phyloP scores from a whole-genome alignment of 2,329 filamentous ascomycete genomes.

The Amphichorda felina region DNA sequence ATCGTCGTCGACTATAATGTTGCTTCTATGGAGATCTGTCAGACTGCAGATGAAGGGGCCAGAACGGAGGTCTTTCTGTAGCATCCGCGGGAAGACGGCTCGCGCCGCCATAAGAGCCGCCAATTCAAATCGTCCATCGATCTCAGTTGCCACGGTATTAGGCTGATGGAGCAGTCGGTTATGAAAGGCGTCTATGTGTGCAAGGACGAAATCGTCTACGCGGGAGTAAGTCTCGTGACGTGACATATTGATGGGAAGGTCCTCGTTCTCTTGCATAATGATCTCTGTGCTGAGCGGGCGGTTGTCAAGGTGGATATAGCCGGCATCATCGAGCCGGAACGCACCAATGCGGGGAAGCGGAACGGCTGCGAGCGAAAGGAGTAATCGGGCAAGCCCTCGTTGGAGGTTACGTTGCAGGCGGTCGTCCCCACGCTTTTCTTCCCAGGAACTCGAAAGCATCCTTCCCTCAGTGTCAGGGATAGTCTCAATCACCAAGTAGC shows the following conservation, averaged over 20 bases:
- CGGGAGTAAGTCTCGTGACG: conserved; percentile 6
- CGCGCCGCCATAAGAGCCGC: conserved; percentile 7
- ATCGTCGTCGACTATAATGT: conserved; percentile 20
- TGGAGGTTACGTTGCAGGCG: conserved; percentile 13
- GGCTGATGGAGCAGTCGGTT: conserved; percentile 8
- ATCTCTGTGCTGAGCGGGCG: conserved; percentile 6
- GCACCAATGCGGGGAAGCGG: conserved; percentile 14
- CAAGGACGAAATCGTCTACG: conserved; percentile 7
- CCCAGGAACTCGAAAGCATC: conserved; percentile 10
- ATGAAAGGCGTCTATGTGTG: conserved; percentile 7
- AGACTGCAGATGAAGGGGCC: conserved; percentile 15
- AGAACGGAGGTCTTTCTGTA: conserved; percentile 9
- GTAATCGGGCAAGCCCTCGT: conserved; percentile 13
- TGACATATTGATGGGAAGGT: conserved; percentile 6
- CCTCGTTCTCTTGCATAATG: conserved; percentile 8
- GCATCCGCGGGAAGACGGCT: conserved; percentile 7
- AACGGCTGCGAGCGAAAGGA: conserved; percentile 16
- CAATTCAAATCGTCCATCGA: conserved; percentile 8
- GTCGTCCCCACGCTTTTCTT: conserved; percentile 7
- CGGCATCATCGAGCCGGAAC: conserved; percentile 13
- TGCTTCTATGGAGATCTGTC: conserved; percentile 18
- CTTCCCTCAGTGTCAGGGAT: conserved; percentile 6
- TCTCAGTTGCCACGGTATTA: conserved; percentile 7
- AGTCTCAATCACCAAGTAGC: conserved; percentile 10
- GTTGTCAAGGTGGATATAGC: conserved; percentile 16